Conservation (phyloP, 306 rosid genomes). For the Sophora flavescens region DNA sequence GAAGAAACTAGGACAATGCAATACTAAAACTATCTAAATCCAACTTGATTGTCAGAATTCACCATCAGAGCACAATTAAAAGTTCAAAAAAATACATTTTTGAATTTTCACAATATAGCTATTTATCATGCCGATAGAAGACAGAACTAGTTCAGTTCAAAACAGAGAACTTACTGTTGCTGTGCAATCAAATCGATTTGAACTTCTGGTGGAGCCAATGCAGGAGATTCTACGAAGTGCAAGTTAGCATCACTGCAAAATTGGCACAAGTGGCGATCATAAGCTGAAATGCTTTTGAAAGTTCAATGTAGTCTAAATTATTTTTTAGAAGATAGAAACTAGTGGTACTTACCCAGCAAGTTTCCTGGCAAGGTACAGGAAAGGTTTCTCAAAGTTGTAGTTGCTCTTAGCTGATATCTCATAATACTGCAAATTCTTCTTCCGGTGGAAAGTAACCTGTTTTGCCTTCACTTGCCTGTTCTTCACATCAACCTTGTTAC, state of each 20-base stretch:
- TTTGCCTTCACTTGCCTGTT: slow-evolving; percentile 91
- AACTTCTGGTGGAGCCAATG: slow-evolving; percentile 90
- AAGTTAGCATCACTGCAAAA: slow-evolving; percentile 75
- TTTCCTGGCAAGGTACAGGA: slow-evolving; percentile 83
- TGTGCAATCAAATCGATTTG: slow-evolving; percentile 80
- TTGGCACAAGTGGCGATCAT: background rate
- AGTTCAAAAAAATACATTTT: no score
- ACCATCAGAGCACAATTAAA: no score
- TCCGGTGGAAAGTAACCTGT: slow-evolving; percentile 88
- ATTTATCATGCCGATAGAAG: no score
- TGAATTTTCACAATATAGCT: no score
- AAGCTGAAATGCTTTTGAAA: background rate
- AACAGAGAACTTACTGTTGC: slow-evolving; percentile 59
- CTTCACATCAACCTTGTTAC: slow-evolving; percentile 90
- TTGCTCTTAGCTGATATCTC: slow-evolving; percentile 92
- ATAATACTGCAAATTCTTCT: slow-evolving; percentile 82
- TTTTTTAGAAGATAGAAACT: background rate
- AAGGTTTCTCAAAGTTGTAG: slow-evolving; percentile 83
- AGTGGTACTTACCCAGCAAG: slow-evolving; percentile 72
- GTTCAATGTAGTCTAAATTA: no score
- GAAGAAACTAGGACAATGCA: no score
- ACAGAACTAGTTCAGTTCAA: background rate
- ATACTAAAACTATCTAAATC: no score
- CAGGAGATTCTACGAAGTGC: slow-evolving; percentile 92
- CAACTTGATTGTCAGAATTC: no score